Base-by-base conservation (phyloP, 2,329 filamentous ascomycete species). In the Coniochaeta hoffmannii region DNA sequence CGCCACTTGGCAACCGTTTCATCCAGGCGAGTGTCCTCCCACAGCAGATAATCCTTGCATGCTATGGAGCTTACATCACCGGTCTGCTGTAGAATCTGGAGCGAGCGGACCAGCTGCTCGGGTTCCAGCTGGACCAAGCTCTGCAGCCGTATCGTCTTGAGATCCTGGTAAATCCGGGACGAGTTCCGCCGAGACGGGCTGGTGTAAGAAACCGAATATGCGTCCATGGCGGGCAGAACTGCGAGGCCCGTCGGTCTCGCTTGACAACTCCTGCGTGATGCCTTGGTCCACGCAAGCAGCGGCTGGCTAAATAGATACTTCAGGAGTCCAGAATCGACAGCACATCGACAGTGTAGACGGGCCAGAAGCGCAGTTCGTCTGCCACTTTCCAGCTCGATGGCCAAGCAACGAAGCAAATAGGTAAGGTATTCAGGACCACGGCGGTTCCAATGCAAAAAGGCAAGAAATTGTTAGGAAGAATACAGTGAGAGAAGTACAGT, bases 91-190 rank as follows among this genome's bases (percentile, higher is more conserved):
- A 56, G 53, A 34, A 38, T 49, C 38, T 55, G 50, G 49, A 68
- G 62, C 36, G 60, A 63, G 56, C 62, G 65, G 14, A 64, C 57
- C 31, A 68, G 58, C 32, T 66, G 65, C 36, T 69, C 64, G 53
- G 65, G 63, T 55, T 53, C 50, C 19, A 70, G 62, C 36, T 68
- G 66, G 50, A 68, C 59, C 30, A 71, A 61, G 57, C 64, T 71
- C 44, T 69, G 68, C 24, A 69, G 65, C 50, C 70, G 73, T 53
- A 71, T 71, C 24, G 71, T 68, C 59, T 70, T 71, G 24, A 80
- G 69, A 61, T 81, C 78, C 58, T 74, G 74, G 62, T 79, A 79
- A 53, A 80, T 75, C 53, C 70, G 74, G 46, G 77, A 80, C 26
- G 72, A 69, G 55, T 66, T 68, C 60, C 74, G 72, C 52, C 66